Evolutionary conservation across 805 yeast genomes (phyloP).

Genomic region (Candida sphagnicola): DNA sequence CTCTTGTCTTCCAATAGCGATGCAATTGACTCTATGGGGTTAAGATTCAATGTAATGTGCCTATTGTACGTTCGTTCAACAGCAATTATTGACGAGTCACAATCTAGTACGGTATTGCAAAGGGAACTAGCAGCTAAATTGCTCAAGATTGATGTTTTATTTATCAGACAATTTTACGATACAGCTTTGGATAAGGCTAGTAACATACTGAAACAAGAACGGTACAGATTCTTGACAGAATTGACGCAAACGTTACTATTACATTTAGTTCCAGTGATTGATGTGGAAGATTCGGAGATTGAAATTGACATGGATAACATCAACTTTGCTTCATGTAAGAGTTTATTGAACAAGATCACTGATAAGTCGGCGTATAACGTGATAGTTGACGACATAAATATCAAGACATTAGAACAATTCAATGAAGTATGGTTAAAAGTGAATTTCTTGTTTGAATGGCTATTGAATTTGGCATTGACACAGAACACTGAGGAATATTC

Average conservation of each 20-base stretch:
- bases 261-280: neutral
- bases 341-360: constrained; percentile 7
- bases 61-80: constrained; percentile 16
- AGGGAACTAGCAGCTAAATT: constrained; percentile 11
- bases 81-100: constrained; percentile 9
- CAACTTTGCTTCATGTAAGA: neutral
- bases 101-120: constrained; percentile 8
- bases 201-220: neutral
- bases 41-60: constrained; percentile 19
- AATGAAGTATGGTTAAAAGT: constrained; percentile 21
- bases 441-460: constrained; percentile 20
- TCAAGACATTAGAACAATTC: constrained; percentile 14
- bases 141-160: constrained; percentile 6
- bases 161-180: constrained; percentile 12
- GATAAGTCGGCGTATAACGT: constrained; percentile 1
- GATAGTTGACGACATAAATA: constrained; percentile 19
- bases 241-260: neutral
- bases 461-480: constrained; percentile 11
- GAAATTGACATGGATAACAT: neutral
- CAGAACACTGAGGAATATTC: constrained; percentile 1
- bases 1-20: constrained; percentile 12
- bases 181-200: neutral
- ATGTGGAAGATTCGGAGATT: neutral
- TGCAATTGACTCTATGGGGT: constrained; percentile 22
- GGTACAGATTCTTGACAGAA: neutral